Evolutionary conservation across 768 basidiomycete species (phyloP).

Genomic region (Podaxis rugospora): DNA sequence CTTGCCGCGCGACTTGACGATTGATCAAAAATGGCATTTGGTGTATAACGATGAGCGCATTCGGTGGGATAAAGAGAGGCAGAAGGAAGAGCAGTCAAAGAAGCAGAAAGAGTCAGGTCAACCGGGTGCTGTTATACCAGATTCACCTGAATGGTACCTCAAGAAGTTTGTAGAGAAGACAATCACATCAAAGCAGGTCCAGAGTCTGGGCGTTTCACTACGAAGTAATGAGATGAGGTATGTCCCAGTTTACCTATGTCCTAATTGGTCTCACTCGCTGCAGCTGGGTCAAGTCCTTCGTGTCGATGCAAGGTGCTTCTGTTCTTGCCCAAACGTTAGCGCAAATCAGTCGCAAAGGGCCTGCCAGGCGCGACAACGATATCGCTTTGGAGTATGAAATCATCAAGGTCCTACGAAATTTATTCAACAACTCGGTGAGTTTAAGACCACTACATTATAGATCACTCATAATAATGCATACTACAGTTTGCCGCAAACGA

Average conservation of each 20-base stretch:
- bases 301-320: slow-evolving; percentile 74
- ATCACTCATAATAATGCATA: slow-evolving; percentile 9
- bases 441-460: not conserved
- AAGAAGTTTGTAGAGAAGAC: slow-evolving; percentile 85
- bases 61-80: slow-evolving; percentile 71
- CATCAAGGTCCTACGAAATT: slow-evolving; percentile 79
- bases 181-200: slow-evolving; percentile 77
- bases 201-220: slow-evolving; percentile 69
- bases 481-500: slow-evolving; percentile 63
- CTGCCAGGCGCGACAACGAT: slow-evolving; percentile 61
- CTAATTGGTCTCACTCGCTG: slow-evolving; percentile 15
- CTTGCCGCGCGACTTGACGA: slow-evolving; percentile 61
- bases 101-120: slow-evolving; percentile 46
- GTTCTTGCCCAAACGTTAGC: slow-evolving; percentile 77
- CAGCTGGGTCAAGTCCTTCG: slow-evolving; percentile 80
- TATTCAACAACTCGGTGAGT: slow-evolving; percentile 51
- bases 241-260: slow-evolving; percentile 16
- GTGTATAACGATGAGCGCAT: slow-evolving; percentile 80
- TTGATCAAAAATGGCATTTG: slow-evolving; percentile 91
- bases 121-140: slow-evolving; percentile 49
- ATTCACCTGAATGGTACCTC: slow-evolving; percentile 91
- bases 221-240: slow-evolving; percentile 81
- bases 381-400: slow-evolving; percentile 80
- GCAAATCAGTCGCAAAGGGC: slow-evolving; percentile 68
- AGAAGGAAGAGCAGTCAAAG: slow-evolving; percentile 55